A percentile compares a stretch with the other conserved stretches of the same genome.
phyloP scores from a whole-genome alignment of 257 asterid species.

The Capsicum pubescens region DNA sequence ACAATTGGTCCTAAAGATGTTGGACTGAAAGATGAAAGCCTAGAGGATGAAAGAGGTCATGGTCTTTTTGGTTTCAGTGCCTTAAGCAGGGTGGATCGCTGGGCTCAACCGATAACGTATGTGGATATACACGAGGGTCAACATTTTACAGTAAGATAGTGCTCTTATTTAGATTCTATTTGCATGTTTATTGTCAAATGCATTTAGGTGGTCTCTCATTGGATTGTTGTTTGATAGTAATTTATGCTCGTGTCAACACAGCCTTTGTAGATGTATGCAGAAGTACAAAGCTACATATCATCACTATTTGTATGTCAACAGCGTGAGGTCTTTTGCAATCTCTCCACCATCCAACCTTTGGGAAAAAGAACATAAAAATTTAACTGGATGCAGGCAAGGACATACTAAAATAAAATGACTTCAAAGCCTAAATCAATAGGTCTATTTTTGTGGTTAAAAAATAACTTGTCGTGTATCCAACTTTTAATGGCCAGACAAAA shows the following conservation, averaged over 20 bases:
- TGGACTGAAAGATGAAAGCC: constrained; percentile 68
- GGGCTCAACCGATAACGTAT: constrained; percentile 93
- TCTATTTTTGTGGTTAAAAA: neutral
- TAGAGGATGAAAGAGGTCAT: constrained; percentile 88
- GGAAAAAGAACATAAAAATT: neutral
- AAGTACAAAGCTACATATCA: constrained; percentile 1
- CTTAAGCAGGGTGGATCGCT: constrained; percentile 74
- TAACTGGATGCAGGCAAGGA: neutral
- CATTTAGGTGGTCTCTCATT: neutral
- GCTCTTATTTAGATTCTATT: neutral
- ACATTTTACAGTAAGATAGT: constrained; percentile 68
- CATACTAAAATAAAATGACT: neutral
- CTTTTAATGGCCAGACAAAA: neutral
- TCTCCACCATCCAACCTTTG: neutral
- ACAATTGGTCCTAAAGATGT: constrained; percentile 76
- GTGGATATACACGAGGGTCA: constrained; percentile 77
- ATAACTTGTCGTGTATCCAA: neutral
- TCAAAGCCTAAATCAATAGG: neutral
- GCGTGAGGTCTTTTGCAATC: neutral
- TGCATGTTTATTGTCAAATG: constrained; percentile 10
- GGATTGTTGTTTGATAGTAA: neutral
- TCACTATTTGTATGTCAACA: neutral
- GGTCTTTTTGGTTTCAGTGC: constrained; percentile 73
- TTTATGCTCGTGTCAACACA: neutral
- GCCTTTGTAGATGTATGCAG: neutral